These are phyloP conservation scores for Allium sativum DNA, from an alignment of 106 monocot species.

Conservation along the genomic window DNA sequence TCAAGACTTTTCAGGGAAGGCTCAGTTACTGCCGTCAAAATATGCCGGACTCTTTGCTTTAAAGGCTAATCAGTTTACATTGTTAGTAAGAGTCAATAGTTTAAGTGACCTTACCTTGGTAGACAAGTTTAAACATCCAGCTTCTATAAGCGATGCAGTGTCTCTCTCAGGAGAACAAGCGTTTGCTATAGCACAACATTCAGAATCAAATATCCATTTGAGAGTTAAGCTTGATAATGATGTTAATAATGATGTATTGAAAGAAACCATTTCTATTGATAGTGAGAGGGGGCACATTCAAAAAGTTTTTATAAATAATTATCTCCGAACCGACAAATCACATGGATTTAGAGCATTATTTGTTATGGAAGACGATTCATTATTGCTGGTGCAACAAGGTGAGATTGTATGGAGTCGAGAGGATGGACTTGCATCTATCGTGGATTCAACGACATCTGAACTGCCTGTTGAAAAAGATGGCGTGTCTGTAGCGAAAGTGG, in stretches of 20 bases:
- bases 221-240: conserved; percentile 47
- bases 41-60: conserved; percentile 48
- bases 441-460: conserved; percentile 79
- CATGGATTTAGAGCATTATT: conserved; percentile 90
- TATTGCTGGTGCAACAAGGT: conserved; percentile 83
- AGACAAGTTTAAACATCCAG: conserved; percentile 36
- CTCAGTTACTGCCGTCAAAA: conserved; percentile 46
- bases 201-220: conserved; percentile 35
- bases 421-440: conserved; percentile 92
- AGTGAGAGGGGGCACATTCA: conserved; percentile 48
- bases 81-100: conserved; percentile 40
- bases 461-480: conserved; percentile 87
- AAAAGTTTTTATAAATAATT: conserved; percentile 91
- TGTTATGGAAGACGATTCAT: conserved; percentile 95
- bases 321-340: conserved; percentile 77
- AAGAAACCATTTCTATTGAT: conserved; percentile 55
- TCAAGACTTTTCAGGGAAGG: conserved; percentile 39
- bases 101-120: conserved; percentile 34
- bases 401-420: conserved; percentile 93
- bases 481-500: conserved; percentile 89
- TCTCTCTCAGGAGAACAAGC: conserved; percentile 50
- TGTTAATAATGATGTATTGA: conserved; percentile 24
- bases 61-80: conserved; percentile 28
- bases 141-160: conserved; percentile 60
- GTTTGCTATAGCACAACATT: conserved; percentile 55